These are phyloP conservation scores for Chamaenerion angustifolium DNA, from an alignment of 345 rosid genomes.

Conservation along the genomic window DNA sequence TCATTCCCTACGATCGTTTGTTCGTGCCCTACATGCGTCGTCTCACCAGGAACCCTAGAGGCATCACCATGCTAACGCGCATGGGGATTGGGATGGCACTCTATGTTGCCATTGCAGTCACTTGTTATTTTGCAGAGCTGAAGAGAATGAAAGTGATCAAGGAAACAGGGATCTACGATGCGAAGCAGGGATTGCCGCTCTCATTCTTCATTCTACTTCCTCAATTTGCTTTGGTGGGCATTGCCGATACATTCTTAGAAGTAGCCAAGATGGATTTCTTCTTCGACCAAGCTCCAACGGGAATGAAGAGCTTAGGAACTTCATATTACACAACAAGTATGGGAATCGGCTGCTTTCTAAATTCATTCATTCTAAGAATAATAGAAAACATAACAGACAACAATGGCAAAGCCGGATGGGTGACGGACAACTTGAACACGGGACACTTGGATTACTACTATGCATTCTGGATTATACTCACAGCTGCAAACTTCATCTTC, in stretches of 20 bases:
- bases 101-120: slow-evolving; percentile 34
- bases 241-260: slow-evolving; percentile 54
- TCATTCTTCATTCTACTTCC: slow-evolving; percentile 50
- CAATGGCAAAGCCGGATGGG: slow-evolving; percentile 50
- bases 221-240: slow-evolving; percentile 53
- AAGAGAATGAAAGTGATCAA: slow-evolving; percentile 33
- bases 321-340: slow-evolving; percentile 44
- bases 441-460: slow-evolving; percentile 60
- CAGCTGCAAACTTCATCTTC: slow-evolving; percentile 38
- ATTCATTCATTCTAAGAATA: slow-evolving; percentile 47
- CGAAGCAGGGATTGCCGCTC: slow-evolving; percentile 27
- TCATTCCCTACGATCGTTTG: slow-evolving; percentile 42
- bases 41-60: slow-evolving; percentile 54
- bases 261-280: slow-evolving; percentile 73
- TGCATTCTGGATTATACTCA: slow-evolving; percentile 33
- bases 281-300: slow-evolving; percentile 74
- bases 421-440: slow-evolving; percentile 48
- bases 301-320: slow-evolving; percentile 81
- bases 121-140: slow-evolving; percentile 40
- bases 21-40: slow-evolving; percentile 30
- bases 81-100: slow-evolving; percentile 59
- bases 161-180: slow-evolving; percentile 14
- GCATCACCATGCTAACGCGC: slow-evolving; percentile 63
- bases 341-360: slow-evolving; percentile 54
- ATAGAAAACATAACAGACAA: too few species aligned